Conservation (phyloP, 2,329 filamentous ascomycete genomes). For the Trichoderma cornu-damae region DNA sequence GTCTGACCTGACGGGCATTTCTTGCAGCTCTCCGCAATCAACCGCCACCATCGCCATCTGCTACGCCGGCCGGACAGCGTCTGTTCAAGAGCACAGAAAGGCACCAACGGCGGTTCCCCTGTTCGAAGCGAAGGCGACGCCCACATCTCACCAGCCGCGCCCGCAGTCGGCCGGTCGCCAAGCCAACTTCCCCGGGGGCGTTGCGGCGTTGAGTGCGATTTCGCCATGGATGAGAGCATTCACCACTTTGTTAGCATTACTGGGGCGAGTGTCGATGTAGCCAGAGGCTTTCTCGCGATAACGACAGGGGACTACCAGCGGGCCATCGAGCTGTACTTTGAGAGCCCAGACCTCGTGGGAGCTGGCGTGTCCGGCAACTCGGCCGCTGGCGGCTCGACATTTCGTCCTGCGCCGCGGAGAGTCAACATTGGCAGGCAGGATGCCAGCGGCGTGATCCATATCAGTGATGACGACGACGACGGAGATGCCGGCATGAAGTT, state of each 20-base stretch:
- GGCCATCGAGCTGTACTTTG: slow-evolving; percentile 85
- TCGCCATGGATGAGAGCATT: slow-evolving; percentile 64
- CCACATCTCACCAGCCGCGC: neutral
- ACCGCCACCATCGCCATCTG: neutral
- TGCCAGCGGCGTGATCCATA: slow-evolving; percentile 51
- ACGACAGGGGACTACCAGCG: slow-evolving; percentile 79
- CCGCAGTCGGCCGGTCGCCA: neutral
- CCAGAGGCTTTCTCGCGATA: slow-evolving; percentile 76
- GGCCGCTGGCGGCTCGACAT: slow-evolving; percentile 21
- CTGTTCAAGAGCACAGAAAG: neutral
- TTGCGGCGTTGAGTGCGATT: neutral
- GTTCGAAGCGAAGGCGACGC: neutral
- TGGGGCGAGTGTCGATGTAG: slow-evolving; percentile 65
- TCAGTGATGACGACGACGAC: slow-evolving; percentile 71
- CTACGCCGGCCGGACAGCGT: neutral
- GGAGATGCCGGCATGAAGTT: slow-evolving; percentile 28
- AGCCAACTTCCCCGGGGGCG: neutral
- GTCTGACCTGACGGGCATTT: slow-evolving; percentile 11
- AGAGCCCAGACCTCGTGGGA: slow-evolving; percentile 67
- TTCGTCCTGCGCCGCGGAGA: slow-evolving; percentile 29
- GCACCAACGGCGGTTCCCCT: neutral
- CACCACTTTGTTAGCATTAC: slow-evolving; percentile 79
- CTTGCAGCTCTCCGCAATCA: slow-evolving; percentile 9
- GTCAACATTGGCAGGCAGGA: slow-evolving; percentile 33
- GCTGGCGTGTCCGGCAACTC: slow-evolving; percentile 28